Base-by-base conservation (phyloP, 768 basidiomycete species). In the Trametes maxima region DNA sequence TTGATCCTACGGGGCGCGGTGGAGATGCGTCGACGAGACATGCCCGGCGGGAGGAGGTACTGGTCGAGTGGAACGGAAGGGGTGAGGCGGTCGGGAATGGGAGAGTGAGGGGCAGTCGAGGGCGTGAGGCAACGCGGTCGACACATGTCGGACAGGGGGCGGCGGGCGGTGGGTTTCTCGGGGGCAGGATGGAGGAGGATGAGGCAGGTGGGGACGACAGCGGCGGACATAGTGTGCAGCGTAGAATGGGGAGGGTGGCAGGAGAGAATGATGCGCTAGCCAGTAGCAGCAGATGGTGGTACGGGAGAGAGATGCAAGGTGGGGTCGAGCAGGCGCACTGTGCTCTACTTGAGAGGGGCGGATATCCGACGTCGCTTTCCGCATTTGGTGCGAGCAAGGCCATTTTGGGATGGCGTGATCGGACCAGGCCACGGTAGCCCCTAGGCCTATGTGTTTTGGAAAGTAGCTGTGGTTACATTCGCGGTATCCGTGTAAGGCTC, bases 281-380 rank as follows among this genome's bases (percentile, higher is more conserved):
- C 57, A 58, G 57, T 50, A 51, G 57, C 57, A 33, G 46, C 5
- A 50, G 48, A 17, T 58, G 48, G 57, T 42, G 57, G 57, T 58
- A 58, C 25, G 40, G n/a, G 16, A 19, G 16, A 35, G 17, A 55
- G 54, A 35, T 37, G 44, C 21, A 28, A 3, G 36, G 6, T 36
- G 17, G 21, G 14, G 19, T 8, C 35, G 35, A 36, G 51, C n/a
- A 5, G 16, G 21, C 21, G n/a, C 51, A 19, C 6, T 33, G 8
- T 3, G 28, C 8, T 3, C 12, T 47, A 24, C 13, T 24, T n/a
- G n/a, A n/a, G 46, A 21, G 19, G 19, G 25, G 46, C n/a, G 46
- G 46, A 47, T 47, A 24, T 22, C n/a, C 22, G 25, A 14, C 46
- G n/a, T n/a, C 12, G 40, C 40, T n/a, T 3, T 42, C 40, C 40